Evolutionary conservation across 768 basidiomycete genomes (phyloP).

Genomic region (Coprinellus micaceus): DNA sequence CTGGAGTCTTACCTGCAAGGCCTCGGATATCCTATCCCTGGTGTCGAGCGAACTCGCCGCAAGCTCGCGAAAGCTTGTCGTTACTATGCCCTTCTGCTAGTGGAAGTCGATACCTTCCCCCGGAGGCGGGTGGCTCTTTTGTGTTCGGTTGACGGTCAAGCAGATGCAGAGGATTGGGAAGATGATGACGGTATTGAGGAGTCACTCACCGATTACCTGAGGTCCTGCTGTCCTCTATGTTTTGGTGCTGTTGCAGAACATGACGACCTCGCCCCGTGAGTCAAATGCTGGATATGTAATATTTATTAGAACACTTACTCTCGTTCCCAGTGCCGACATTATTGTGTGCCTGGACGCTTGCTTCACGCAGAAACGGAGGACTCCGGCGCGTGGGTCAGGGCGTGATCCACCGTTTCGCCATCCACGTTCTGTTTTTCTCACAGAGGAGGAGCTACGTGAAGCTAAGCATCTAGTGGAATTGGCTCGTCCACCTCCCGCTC

Average conservation of each 20-base stretch:
- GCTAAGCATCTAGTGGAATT: not conserved
- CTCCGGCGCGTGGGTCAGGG: not conserved
- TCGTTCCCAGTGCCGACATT: conserved; percentile 17
- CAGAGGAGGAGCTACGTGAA: not conserved
- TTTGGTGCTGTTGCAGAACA: conserved; percentile 11
- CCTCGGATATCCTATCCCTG: conserved; percentile 18
- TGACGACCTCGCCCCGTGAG: conserved; percentile 11
- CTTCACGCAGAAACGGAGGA: conserved; percentile 30
- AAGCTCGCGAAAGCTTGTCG: not conserved
- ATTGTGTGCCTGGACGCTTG: conserved; percentile 31
- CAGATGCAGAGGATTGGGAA: not conserved
- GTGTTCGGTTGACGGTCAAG: not conserved
- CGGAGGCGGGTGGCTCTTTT: not conserved
- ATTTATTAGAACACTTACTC: not conserved
- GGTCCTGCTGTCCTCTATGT: conserved; percentile 13
- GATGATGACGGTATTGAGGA: conserved; percentile 5
- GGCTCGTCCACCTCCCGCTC: not conserved
- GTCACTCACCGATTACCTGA: conserved; percentile 14
- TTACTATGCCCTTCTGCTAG: not conserved
- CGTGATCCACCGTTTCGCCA: not conserved
- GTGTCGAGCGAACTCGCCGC: not conserved
- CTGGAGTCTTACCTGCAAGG: conserved; percentile 20
- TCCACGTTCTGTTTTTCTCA: not conserved
- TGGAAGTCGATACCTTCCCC: conserved; percentile 9
- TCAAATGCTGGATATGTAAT: not conserved